phyloP scores from a whole-genome alignment of 345 rosid genomes.

The Gossypium raimondii region DNA sequence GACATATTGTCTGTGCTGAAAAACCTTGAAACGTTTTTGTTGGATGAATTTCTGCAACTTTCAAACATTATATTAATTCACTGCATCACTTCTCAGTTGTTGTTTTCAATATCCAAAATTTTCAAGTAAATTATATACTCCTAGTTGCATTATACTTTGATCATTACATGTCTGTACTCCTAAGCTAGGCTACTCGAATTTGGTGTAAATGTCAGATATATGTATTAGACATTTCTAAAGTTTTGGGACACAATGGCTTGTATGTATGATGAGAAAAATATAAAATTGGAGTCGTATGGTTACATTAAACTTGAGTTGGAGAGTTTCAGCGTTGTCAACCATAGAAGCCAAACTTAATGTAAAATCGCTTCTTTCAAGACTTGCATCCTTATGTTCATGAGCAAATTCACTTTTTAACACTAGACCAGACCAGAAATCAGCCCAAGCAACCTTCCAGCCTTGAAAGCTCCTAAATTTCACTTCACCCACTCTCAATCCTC shows the following conservation, averaged over 20 bases:
- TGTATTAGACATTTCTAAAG: background rate
- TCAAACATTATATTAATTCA: background rate
- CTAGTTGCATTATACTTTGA: background rate
- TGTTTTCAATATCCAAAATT: background rate
- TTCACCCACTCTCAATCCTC: background rate
- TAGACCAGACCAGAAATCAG: background rate
- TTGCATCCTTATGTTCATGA: background rate
- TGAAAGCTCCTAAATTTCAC: background rate
- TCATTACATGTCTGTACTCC: background rate
- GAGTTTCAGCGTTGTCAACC: background rate
- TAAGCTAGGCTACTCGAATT: no score
- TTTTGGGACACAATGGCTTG: background rate
- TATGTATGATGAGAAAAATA: background rate
- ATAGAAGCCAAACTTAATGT: background rate
- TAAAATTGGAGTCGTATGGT: background rate
- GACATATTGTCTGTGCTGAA: constrained; percentile 1
- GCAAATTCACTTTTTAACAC: no score
- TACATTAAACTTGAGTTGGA: background rate
- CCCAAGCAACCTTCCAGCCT: background rate
- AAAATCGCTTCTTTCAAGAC: background rate
- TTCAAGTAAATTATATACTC: background rate
- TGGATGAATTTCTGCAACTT: background rate
- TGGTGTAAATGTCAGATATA: no score
- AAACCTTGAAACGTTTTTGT: background rate
- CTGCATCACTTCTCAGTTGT: background rate